Evolutionary conservation across 371 early-diverging fungal genomes (phyloP).

Genomic region (Dentiscutata heterogama): DNA sequence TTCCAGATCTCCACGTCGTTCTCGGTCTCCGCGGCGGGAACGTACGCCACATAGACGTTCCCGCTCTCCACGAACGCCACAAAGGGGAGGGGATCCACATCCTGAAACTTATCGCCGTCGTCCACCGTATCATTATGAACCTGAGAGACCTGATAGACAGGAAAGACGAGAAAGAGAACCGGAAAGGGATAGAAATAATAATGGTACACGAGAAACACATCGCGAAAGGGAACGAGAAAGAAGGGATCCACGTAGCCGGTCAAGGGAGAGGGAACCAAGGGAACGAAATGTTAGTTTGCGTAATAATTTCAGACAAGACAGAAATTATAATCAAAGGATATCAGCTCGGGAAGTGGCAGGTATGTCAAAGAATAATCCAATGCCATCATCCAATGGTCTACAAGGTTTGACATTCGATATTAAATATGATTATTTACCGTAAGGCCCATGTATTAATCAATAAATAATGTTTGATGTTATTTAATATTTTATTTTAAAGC

Average conservation of each 20-base stretch:
- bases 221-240: conserved; percentile 28
- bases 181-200: conserved; percentile 20
- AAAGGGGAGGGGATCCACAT: neutral
- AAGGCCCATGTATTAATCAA: neutral
- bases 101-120: conserved; percentile 41
- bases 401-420: conserved; percentile 28
- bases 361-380: conserved; percentile 34
- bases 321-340: conserved; percentile 35
- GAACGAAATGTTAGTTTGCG: neutral
- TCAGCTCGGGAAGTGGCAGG: conserved; percentile 42
- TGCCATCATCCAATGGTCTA: conserved; percentile 20
- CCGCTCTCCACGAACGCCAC: conserved; percentile 38
- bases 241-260: conserved; percentile 7
- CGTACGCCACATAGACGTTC: conserved; percentile 18
- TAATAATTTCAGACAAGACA: conserved; percentile 26
- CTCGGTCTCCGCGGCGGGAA: conserved; percentile 18
- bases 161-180: conserved; percentile 19
- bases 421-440: neutral
- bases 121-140: neutral
- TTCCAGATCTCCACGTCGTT: conserved; percentile 38
- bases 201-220: neutral
- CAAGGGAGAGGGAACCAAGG: conserved; percentile 28
- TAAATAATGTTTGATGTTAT: conserved; percentile 1
- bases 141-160: neutral
- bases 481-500: conserved; percentile 32